phyloP scores from a whole-genome alignment of 2,329 filamentous ascomycete species.

The Chaetomiaceae sp. region DNA sequence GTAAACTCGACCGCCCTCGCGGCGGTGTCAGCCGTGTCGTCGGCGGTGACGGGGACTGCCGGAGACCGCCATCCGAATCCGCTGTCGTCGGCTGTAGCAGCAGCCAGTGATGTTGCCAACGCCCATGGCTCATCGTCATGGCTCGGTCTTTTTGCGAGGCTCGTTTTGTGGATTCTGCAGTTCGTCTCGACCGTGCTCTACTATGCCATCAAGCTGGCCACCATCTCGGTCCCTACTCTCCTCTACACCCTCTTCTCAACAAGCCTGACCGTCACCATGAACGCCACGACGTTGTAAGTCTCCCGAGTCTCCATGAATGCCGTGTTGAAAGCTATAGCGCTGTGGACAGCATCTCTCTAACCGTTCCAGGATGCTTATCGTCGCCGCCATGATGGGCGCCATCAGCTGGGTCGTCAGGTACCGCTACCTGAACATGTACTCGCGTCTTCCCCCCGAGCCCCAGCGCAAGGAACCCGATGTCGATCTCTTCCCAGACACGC shows the following conservation, averaged over 20 bases:
- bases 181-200: constrained; percentile 59
- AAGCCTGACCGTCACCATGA: constrained; percentile 96
- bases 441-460: constrained; percentile 85
- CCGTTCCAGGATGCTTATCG: constrained; percentile 62
- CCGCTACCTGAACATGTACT: constrained; percentile 95
- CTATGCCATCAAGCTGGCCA: constrained; percentile 78
- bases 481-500: constrained; percentile 89
- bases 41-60: constrained; percentile 29
- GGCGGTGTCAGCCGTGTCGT: constrained; percentile 26
- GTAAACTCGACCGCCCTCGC: constrained; percentile 18
- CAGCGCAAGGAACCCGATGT: constrained; percentile 94
- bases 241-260: constrained; percentile 88
- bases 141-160: constrained; percentile 53
- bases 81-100: constrained; percentile 39
- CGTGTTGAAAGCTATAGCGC: no score
- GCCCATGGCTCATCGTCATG: constrained; percentile 46
- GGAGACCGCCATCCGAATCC: constrained; percentile 20
- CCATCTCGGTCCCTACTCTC: constrained; percentile 83
- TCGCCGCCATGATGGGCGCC: constrained; percentile 72
- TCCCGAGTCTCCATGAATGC: no score
- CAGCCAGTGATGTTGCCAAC: constrained; percentile 35
- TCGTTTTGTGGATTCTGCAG: constrained; percentile 53
- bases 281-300: constrained; percentile 85
- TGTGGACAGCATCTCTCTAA: no score
- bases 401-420: constrained; percentile 93